These are phyloP conservation scores for Phlegmacium glaucopus DNA, from an alignment of 768 basidiomycete genomes.

Conservation along the genomic window DNA sequence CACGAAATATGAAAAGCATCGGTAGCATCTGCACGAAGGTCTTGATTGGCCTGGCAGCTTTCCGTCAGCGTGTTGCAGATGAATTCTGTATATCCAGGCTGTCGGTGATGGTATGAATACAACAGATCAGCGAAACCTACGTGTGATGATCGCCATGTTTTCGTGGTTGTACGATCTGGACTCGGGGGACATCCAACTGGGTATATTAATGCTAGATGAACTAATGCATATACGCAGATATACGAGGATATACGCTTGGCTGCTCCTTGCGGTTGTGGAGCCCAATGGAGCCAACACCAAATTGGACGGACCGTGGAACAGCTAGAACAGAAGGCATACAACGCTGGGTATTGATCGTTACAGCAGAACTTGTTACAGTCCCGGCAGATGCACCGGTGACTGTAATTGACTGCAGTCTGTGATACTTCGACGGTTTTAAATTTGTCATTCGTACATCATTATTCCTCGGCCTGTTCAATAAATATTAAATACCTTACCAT, in stretches of 20 bases:
- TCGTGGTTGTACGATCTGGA: constrained; percentile 48
- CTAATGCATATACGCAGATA: no score
- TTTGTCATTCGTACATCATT: no score
- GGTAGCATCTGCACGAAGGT: no score
- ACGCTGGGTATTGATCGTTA: constrained; percentile 16
- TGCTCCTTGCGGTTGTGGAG: constrained; percentile 56
- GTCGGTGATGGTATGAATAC: neutral
- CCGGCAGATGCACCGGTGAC: constrained; percentile 26
- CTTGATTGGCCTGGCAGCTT: constrained; percentile 49
- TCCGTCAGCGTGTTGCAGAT: constrained; percentile 54
- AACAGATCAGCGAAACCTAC: constrained; percentile 15
- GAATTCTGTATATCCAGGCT: constrained; percentile 27
- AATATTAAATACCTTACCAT: no score
- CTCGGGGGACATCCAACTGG: no score
- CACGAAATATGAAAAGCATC: no score
- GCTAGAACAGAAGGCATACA: constrained; percentile 32
- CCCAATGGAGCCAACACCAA: constrained; percentile 52
- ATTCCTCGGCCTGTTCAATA: no score
- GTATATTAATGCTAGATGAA: no score
- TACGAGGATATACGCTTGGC: no score
- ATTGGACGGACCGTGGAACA: constrained; percentile 55
- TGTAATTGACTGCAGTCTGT: no score
- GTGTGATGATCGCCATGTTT: constrained; percentile 52
- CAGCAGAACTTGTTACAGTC: constrained; percentile 22
- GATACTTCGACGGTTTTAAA: no score